Conservation (phyloP, 2,329 filamentous ascomycete genomes). For the Monilinia laxa region DNA sequence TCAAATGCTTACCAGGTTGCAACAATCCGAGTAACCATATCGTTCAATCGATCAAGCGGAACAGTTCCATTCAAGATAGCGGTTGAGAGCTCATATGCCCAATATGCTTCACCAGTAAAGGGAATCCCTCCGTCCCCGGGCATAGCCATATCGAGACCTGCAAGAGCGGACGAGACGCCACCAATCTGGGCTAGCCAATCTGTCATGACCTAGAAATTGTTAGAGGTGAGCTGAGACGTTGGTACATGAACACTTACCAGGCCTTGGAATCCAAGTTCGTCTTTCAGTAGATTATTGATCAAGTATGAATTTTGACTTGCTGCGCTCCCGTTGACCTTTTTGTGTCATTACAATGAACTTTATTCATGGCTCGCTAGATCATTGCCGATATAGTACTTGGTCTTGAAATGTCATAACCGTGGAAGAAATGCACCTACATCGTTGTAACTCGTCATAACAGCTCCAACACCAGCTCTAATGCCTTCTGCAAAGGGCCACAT, state of each 20-base stretch:
- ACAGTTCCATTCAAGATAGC: slow-evolving; percentile 57
- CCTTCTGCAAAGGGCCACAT: slow-evolving; percentile 56
- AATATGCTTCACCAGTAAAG: slow-evolving; percentile 53
- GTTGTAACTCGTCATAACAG: slow-evolving; percentile 82
- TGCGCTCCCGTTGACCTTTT: slow-evolving; percentile 58
- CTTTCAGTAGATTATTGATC: slow-evolving; percentile 69
- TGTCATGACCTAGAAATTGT: slow-evolving; percentile 56
- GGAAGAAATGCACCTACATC: slow-evolving; percentile 41
- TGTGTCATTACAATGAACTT: neutral
- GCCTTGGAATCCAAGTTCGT: slow-evolving; percentile 72
- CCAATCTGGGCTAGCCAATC: slow-evolving; percentile 67
- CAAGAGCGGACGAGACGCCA: slow-evolving; percentile 58
- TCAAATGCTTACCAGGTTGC: slow-evolving; percentile 49
- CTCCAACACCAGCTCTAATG: slow-evolving; percentile 71
- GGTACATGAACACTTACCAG: slow-evolving; percentile 27
- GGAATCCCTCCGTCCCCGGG: slow-evolving; percentile 58
- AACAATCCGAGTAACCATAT: slow-evolving; percentile 55
- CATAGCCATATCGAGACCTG: slow-evolving; percentile 70
- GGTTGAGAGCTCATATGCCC: slow-evolving; percentile 55
- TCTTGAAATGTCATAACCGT: too few species aligned
- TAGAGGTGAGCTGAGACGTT: neutral
- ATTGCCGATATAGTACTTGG: too few species aligned
- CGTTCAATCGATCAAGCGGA: slow-evolving; percentile 56
- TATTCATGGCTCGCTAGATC: too few species aligned
- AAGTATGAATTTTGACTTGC: slow-evolving; percentile 67